phyloP scores from a whole-genome alignment of 2,329 filamentous ascomycete genomes.

The Colletotrichum simmondsii region DNA sequence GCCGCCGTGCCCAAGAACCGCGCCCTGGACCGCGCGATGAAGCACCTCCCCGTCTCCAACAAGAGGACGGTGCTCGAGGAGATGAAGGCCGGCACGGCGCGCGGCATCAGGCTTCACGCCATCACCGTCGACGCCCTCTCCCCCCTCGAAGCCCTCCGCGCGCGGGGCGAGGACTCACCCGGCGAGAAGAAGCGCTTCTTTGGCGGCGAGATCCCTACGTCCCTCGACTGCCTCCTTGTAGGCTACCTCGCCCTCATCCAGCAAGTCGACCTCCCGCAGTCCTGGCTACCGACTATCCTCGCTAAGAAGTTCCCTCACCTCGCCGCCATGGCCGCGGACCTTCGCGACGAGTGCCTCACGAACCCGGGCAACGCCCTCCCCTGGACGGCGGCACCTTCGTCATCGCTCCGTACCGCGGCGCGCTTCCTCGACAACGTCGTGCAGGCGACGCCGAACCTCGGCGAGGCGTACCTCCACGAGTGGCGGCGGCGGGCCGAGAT shows the following conservation, averaged over 20 bases:
- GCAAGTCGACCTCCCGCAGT: conserved; percentile 56
- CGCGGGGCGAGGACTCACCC: conserved; percentile 40
- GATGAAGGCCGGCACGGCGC: conserved; percentile 76
- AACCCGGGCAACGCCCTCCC: conserved; percentile 39
- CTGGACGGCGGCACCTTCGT: conserved; percentile 37
- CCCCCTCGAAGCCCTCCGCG: conserved; percentile 71
- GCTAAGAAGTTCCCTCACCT: conserved; percentile 40
- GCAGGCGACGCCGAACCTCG: conserved; percentile 47
- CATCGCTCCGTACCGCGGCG: conserved; percentile 38
- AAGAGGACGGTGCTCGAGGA: conserved; percentile 70
- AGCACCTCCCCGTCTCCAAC: conserved; percentile 43
- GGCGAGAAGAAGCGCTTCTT: conserved; percentile 42
- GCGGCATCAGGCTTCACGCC: conserved; percentile 80
- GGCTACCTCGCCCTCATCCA: conserved; percentile 84
- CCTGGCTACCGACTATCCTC: conserved; percentile 50
- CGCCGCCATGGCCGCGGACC: conserved; percentile 43
- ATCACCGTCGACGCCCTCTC: conserved; percentile 78
- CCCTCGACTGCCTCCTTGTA: conserved; percentile 82
- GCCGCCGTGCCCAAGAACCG: conserved; percentile 39
- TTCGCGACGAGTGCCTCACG: conserved; percentile 40
- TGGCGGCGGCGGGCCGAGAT: conserved; percentile 49
- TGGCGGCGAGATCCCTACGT: conserved; percentile 55
- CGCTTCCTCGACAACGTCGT: conserved; percentile 49
- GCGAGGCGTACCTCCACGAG: conserved; percentile 48
- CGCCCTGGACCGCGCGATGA: conserved; percentile 40